Percentiles rank a stretch among this genome's conserved stretches.
These are phyloP conservation scores for Phytopythium boreale DNA, from an alignment of 352 stramenopile species.

Conservation along the genomic window DNA sequence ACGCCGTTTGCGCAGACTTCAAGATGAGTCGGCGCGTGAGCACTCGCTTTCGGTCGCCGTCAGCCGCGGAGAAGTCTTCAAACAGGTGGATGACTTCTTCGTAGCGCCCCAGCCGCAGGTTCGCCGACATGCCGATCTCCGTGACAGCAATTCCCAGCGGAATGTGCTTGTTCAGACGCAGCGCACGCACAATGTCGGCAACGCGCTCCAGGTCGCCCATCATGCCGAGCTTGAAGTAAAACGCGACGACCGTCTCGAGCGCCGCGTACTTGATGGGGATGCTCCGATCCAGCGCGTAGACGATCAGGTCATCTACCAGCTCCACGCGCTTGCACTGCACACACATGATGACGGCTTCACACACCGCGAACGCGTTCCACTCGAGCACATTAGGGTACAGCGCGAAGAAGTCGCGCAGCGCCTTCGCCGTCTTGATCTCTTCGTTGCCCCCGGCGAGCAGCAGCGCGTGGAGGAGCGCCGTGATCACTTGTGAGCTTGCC, in stretches of 20 bases:
- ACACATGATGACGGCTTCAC: constrained; percentile 57
- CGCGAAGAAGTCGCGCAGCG: constrained; percentile 46
- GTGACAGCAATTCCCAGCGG: constrained; percentile 65
- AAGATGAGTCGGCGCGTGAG: constrained; percentile 60
- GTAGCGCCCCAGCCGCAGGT: constrained; percentile 48
- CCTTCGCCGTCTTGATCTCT: constrained; percentile 24
- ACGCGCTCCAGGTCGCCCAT: constrained; percentile 57
- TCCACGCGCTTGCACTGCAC: constrained; percentile 43
- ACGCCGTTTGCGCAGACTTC: constrained; percentile 49
- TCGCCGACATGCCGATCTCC: constrained; percentile 74
- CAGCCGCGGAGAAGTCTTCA: constrained; percentile 63
- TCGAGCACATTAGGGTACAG: constrained; percentile 45
- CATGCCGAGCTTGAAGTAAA: constrained; percentile 65
- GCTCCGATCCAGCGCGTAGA: constrained; percentile 51
- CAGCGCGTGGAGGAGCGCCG: constrained; percentile 37
- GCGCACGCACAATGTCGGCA: constrained; percentile 54
- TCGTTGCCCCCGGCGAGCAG: constrained; percentile 22
- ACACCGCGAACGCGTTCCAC: constrained; percentile 65
- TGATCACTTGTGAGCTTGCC: constrained; percentile 46
- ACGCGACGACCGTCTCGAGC: constrained; percentile 65
- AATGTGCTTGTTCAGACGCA: constrained; percentile 76
- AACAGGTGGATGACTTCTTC: constrained; percentile 68
- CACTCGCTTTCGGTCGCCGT: constrained; percentile 61
- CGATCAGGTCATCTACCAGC: constrained; percentile 60
- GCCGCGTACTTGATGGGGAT: constrained; percentile 79